These are phyloP conservation scores for Heterobasidion annosum DNA, from an alignment of 1,284 basidiomycete species.

Conservation along the genomic window DNA sequence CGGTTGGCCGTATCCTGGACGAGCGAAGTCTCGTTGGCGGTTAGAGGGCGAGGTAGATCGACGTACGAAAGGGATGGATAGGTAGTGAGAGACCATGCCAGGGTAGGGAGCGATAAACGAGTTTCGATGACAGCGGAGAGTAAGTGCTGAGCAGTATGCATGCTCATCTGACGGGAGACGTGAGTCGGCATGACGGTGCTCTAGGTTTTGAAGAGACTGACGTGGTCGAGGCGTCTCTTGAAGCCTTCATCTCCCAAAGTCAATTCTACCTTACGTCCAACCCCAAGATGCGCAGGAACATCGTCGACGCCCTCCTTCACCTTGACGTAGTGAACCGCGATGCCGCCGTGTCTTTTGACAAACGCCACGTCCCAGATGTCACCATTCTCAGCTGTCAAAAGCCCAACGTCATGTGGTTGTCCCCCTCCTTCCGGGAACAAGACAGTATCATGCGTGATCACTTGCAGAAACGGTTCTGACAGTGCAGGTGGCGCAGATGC, in stretches of 20 bases:
- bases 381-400: constrained; percentile 36
- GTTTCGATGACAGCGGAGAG: constrained; percentile 77
- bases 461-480: constrained; percentile 41
- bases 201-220: constrained; percentile 24
- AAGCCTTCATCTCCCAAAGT: constrained; percentile 55
- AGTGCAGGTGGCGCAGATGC: constrained; percentile 28
- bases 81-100: constrained; percentile 76
- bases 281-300: constrained; percentile 33
- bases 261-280: constrained; percentile 48
- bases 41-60: constrained; percentile 67
- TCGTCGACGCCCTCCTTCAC: constrained; percentile 32
- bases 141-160: constrained; percentile 80
- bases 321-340: constrained; percentile 72
- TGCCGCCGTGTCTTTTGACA: constrained; percentile 62
- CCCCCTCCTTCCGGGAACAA: constrained; percentile 88
- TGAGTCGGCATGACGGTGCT: neutral
- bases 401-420: constrained; percentile 75
- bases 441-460: constrained; percentile 76
- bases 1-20: constrained; percentile 64
- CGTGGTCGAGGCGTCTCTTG: constrained; percentile 72
- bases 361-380: constrained; percentile 57
- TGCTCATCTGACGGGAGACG: constrained; percentile 50
- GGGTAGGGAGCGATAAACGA: constrained; percentile 60
- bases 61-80: constrained; percentile 67
- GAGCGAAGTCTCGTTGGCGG: constrained; percentile 49